Evolutionary conservation across 805 yeast species (phyloP), one percentile per base, ranked within the genome.

Genomic region (Candida vaughaniae): DNA sequence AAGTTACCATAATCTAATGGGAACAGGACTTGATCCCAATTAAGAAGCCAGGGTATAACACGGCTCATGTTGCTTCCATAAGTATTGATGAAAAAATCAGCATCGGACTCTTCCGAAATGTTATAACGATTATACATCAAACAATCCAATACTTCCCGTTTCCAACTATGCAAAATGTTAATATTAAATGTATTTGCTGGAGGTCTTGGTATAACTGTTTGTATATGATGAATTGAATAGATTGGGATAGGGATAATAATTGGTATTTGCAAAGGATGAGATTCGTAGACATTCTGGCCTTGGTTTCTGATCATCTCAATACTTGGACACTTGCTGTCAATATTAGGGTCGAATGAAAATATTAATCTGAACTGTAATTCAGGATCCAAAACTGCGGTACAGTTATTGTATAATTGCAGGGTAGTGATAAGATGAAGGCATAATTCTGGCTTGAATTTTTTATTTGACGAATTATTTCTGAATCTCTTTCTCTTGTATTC

Each of bases 241-340:
- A 60, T 37, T 1, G 69, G 64, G 2, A 58, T 42, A 3, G 73
- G 72, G 0, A 66, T 54, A 5, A 64, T 36, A 4, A 68, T 53
- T 0, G 71, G 71, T 6, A 60, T 53, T 25, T 56, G 47, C 3
- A 43, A 12, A n/a, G 38, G 32, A 15, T 34, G 31, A 10, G 9
- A 16, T 4, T 42, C 39, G 26, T 34, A 35, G 3, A 36, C 36
- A 22, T 27, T 33, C 16, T 31, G 42, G 38, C 20, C 36, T 26
- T 28, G 42, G 26, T 19, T 38, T 23, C 67, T 38, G 12, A 67
- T 46, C 32, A 66, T 45, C 22, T 66, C 69, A 6, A 67, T 48
- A 23, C 66, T 60, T 6, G 73, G 70, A 29, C 58, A 55, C 6
- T 54, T 39, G 6, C 51, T 41, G 40, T 66, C 69, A 16, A 67